phyloP scores from a whole-genome alignment of 768 basidiomycete species.

The Leccinum subtestaceum region DNA sequence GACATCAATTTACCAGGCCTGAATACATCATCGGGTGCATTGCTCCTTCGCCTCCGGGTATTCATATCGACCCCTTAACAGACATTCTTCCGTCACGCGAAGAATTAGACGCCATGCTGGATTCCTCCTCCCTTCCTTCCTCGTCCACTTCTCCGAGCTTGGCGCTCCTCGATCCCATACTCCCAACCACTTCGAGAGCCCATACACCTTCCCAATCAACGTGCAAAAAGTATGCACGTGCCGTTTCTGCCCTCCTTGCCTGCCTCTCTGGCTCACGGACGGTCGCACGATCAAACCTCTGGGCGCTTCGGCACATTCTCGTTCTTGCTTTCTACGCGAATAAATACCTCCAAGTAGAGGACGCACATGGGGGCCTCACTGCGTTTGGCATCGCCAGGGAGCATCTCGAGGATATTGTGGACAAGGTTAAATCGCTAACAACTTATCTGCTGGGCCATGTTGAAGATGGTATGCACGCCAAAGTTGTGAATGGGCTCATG shows the following conservation, averaged over 20 bases:
- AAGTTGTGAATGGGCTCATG: slow-evolving; percentile 37
- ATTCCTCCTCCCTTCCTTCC: slow-evolving; percentile 38
- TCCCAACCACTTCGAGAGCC: slow-evolving; percentile 43
- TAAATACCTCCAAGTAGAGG: slow-evolving; percentile 57
- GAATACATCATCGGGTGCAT: slow-evolving; percentile 44
- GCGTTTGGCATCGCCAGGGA: slow-evolving; percentile 9
- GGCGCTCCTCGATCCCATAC: slow-evolving; percentile 56
- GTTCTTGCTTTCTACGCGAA: slow-evolving; percentile 59
- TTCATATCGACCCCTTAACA: slow-evolving; percentile 38
- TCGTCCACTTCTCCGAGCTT: slow-evolving; percentile 52
- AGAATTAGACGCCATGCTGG: slow-evolving; percentile 48
- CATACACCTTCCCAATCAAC: slow-evolving; percentile 6
- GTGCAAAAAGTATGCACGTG: slow-evolving; percentile 54
- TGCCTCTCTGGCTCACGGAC: slow-evolving; percentile 58
- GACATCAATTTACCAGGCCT: slow-evolving; percentile 35
- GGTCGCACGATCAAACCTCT: slow-evolving; percentile 54
- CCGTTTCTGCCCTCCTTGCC: slow-evolving; percentile 52
- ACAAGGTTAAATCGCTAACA: slow-evolving; percentile 49
- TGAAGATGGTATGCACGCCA: slow-evolving; percentile 49
- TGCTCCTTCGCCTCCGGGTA: slow-evolving; percentile 33
- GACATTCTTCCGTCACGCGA: slow-evolving; percentile 53
- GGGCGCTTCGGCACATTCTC: slow-evolving; percentile 70
- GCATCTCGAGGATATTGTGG: slow-evolving; percentile 38
- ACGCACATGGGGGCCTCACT: slow-evolving; percentile 49
- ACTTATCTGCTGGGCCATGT: slow-evolving; percentile 59